A percentile compares a stretch with the other conserved stretches of the same genome.
phyloP scores from a whole-genome alignment of 2,329 filamentous ascomycete species.

The Phialemoniopsis sp. region DNA sequence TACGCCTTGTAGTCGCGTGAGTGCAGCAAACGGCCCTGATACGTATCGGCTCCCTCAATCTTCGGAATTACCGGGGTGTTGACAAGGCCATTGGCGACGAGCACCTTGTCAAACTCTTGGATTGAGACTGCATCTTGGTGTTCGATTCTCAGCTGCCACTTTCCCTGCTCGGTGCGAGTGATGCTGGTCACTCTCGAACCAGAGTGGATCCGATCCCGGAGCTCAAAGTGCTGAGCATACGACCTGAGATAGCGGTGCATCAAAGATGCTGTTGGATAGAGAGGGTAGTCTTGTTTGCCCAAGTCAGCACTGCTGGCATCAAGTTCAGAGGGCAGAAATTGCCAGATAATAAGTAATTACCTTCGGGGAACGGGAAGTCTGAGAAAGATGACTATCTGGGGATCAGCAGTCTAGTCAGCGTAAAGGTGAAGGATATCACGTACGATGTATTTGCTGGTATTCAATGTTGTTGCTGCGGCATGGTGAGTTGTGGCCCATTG shows the following conservation, averaged over 20 bases:
- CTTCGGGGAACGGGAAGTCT: conserved; percentile 16
- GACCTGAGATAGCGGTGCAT: conserved; percentile 13
- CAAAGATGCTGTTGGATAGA: conserved; percentile 8
- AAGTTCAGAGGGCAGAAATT: neutral
- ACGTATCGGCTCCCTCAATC: conserved; percentile 12
- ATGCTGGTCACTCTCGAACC: conserved; percentile 9
- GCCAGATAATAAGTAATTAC: conserved; percentile 1
- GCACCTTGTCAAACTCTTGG: conserved; percentile 16
- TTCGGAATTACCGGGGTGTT: conserved; percentile 8
- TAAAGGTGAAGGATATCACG: too few relatives aligned
- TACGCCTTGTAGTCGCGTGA: conserved; percentile 17
- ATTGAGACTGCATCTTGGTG: conserved; percentile 3
- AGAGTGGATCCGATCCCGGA: conserved; percentile 12
- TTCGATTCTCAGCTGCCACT: conserved; percentile 12
- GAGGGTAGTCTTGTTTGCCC: conserved; percentile 13
- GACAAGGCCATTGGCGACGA: conserved; percentile 15
- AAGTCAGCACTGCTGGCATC: too few relatives aligned
- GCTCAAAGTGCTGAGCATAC: conserved; percentile 13
- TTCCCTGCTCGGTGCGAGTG: conserved; percentile 4
- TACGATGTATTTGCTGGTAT: conserved; percentile 1
- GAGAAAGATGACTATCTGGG: too few relatives aligned
- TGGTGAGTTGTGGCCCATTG: neutral
- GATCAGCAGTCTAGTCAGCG: too few relatives aligned
- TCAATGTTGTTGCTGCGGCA: neutral
- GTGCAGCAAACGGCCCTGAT: conserved; percentile 14